phyloP scores from a whole-genome alignment of 208 protist species.

The Wallacemonas sp. region DNA sequence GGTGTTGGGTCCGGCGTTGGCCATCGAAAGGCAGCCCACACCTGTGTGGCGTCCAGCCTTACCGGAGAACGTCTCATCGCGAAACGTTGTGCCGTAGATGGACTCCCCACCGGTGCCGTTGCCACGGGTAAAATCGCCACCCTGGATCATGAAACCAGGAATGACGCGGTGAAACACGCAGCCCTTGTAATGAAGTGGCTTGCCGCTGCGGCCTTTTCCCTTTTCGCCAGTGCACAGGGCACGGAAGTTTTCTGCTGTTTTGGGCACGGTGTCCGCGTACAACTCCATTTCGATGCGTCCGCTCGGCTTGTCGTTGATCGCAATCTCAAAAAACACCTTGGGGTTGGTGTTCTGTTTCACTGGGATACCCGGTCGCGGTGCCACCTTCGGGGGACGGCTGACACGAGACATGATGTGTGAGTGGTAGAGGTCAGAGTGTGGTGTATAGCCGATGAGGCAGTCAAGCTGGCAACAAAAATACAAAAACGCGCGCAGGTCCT shows the following conservation, averaged over 20 bases:
- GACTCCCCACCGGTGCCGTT: conserved; percentile 97
- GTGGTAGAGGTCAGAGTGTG: neutral
- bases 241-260: conserved; percentile 93
- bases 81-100: conserved; percentile 97
- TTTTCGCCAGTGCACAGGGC: conserved; percentile 90
- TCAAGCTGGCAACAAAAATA: neutral
- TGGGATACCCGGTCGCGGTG: conserved; percentile 19
- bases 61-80: conserved; percentile 96
- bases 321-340: conserved; percentile 92
- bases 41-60: conserved; percentile 92
- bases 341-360: conserved; percentile 37
- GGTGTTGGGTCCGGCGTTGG: conserved; percentile 97
- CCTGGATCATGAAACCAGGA: conserved; percentile 96
- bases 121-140: conserved; percentile 96
- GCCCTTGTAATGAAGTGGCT: conserved; percentile 97
- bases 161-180: conserved; percentile 96
- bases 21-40: conserved; percentile 97
- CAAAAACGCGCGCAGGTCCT: too few relatives aligned
- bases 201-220: conserved; percentile 88
- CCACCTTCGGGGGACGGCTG: conserved; percentile 56
- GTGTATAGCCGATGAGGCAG: neutral
- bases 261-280: conserved; percentile 91
- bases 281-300: conserved; percentile 92
- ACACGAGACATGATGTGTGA: conserved; percentile 42
- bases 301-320: conserved; percentile 53